Conservation (phyloP, 2,329 filamentous ascomycete species). For the Sarocladium strictum region DNA sequence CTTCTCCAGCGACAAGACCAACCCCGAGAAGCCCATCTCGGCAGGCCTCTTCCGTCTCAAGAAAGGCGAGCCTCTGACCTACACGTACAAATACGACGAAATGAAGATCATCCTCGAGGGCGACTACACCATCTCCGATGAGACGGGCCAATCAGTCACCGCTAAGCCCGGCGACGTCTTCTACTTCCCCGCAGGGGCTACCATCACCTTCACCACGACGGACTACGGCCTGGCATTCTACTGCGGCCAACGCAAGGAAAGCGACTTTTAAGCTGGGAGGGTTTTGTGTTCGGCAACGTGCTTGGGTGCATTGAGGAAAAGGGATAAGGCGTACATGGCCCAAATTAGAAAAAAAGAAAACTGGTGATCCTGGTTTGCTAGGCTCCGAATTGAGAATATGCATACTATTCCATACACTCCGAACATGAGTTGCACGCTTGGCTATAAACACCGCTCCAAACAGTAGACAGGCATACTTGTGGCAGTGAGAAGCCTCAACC, state of each 20-base stretch:
- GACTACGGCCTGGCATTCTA: slow-evolving; percentile 58
- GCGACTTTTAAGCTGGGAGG: slow-evolving; percentile 16
- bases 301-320: not conserved
- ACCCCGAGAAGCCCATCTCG: slow-evolving; percentile 54
- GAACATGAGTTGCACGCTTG: not conserved
- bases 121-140: slow-evolving; percentile 58
- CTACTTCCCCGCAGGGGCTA: slow-evolving; percentile 60
- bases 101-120: slow-evolving; percentile 70
- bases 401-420: not conserved
- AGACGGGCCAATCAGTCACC: slow-evolving; percentile 52
- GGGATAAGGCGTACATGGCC: slow-evolving; percentile 5
- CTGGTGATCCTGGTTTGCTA: not conserved
- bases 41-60: slow-evolving; percentile 62
- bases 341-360: slow-evolving; percentile 14
- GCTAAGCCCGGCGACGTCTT: slow-evolving; percentile 61
- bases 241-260: slow-evolving; percentile 33
- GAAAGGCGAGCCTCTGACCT: slow-evolving; percentile 60
- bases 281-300: not conserved
- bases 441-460: not conserved
- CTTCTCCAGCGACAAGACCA: slow-evolving; percentile 46
- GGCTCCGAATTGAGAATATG: not conserved
- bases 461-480: not conserved
- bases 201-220: slow-evolving; percentile 59
- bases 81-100: slow-evolving; percentile 66
- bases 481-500: slow-evolving; percentile 16